Evolutionary conservation across 140 eudicot genomes (phyloP), one percentile per base, ranked within the genome.

Genomic region (Bidens hawaiensis): DNA sequence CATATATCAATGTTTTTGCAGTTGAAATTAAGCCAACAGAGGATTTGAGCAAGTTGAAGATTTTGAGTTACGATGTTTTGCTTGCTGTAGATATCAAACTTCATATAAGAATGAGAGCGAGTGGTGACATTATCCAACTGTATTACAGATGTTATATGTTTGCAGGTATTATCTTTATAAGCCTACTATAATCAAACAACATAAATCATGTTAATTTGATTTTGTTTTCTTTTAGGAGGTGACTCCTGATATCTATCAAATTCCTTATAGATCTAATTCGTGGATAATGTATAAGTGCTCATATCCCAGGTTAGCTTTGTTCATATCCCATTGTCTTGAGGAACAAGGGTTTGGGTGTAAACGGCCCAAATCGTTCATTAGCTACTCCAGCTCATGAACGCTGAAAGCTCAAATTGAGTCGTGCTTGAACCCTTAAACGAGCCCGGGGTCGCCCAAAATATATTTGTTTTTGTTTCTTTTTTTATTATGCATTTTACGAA

Each of bases 121-220:
- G 87, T 0, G 89, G 99, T 28, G 79, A 80, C 72, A 84, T 91
- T 36, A 85, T 91, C 62, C 89, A 68, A 55, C 61, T 85, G 72
- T 93, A 87, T 55, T 57, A 81, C 96, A 0, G 91, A 87, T 73
- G 68, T 91, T 64, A 87, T 91, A 31, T 91, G 99, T 64, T 76
- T 91, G 62, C 99, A 91, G 95, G 99, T 89, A 67, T 62, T 16
- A n/a, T n/a, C n/a, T n/a, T n/a, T n/a, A n/a, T n/a, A n/a, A n/a
- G 27, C 54, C 11, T 17, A n/a, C n/a, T n/a, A n/a, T n/a, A n/a
- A n/a, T n/a, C n/a, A n/a, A n/a, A n/a, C n/a, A n/a, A n/a, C n/a
- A n/a, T n/a, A n/a, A n/a, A n/a, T n/a, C n/a, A n/a, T n/a, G n/a
- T n/a, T n/a, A n/a, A n/a, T n/a, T n/a, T n/a, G n/a, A n/a, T n/a